These are phyloP conservation scores for Cyclotella choctawhatcheeana DNA, from an alignment of 108 stramenopile genomes.

Conservation along the genomic window DNA sequence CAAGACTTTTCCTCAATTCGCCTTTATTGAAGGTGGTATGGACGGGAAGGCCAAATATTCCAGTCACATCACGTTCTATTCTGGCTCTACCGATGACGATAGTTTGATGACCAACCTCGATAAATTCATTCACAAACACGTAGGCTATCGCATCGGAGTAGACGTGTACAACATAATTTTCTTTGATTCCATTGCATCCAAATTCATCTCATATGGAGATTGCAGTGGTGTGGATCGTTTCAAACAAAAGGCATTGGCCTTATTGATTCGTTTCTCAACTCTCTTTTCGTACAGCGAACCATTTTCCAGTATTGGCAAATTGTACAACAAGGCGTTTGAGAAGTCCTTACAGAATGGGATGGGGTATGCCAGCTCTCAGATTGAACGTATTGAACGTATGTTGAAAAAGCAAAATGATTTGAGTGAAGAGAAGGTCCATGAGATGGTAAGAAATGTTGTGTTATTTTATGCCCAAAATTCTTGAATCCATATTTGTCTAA, in stretches of 20 bases:
- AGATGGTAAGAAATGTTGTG: too few relatives aligned
- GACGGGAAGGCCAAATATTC: constrained; percentile 38
- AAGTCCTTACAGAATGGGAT: constrained; percentile 43
- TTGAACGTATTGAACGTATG: constrained; percentile 27
- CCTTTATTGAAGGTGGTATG: constrained; percentile 43
- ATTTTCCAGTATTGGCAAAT: constrained; percentile 36
- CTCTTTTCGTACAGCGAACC: constrained; percentile 47
- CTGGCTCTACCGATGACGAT: neutral
- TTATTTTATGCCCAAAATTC: too few relatives aligned
- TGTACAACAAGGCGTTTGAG: constrained; percentile 51
- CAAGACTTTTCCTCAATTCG: constrained; percentile 32
- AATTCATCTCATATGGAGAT: constrained; percentile 43
- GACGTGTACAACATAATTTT: constrained; percentile 54
- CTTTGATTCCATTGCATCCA: constrained; percentile 45
- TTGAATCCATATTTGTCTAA: too few relatives aligned
- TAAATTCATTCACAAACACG: constrained; percentile 35
- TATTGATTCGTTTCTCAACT: constrained; percentile 38
- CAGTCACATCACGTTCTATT: constrained; percentile 29
- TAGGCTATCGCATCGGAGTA: constrained; percentile 39
- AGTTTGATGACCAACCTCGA: constrained; percentile 23
- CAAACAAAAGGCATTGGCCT: constrained; percentile 38
- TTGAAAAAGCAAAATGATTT: constrained; percentile 26
- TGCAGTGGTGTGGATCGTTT: constrained; percentile 34
- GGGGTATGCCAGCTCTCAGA: constrained; percentile 24
- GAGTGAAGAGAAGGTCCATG: constrained; percentile 26